Conservation (phyloP, 2,329 filamentous ascomycete species). For the Clarireedia monteithiana region DNA sequence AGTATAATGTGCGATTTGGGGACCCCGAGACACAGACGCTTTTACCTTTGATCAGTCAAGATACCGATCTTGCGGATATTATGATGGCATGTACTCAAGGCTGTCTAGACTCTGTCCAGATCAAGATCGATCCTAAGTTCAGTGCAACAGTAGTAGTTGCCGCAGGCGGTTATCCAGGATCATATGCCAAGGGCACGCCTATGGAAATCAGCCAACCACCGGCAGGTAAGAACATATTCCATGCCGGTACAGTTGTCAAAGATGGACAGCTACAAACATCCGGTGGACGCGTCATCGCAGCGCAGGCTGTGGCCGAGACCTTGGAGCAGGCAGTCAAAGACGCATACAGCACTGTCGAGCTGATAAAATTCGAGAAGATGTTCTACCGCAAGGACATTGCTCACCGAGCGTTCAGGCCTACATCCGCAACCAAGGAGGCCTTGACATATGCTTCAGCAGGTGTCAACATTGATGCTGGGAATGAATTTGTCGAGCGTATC, state of each 20-base stretch:
- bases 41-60: constrained; percentile 64
- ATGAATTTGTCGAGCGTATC: constrained; percentile 86
- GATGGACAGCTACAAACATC: constrained; percentile 62
- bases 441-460: constrained; percentile 91
- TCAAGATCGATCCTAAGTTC: constrained; percentile 62
- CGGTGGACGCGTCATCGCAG: constrained; percentile 87
- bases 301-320: constrained; percentile 69
- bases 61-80: constrained; percentile 79
- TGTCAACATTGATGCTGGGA: constrained; percentile 90
- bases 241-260: constrained; percentile 73
- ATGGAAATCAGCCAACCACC: constrained; percentile 43
- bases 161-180: constrained; percentile 81
- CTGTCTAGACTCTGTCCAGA: constrained; percentile 59
- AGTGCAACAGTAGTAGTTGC: constrained; percentile 92
- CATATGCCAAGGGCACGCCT: constrained; percentile 70
- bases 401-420: constrained; percentile 56
- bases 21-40: constrained; percentile 89
- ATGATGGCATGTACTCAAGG: constrained; percentile 79
- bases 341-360: constrained; percentile 76
- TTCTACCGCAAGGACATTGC: constrained; percentile 82
- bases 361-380: constrained; percentile 57
- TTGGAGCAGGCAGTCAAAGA: constrained; percentile 77
- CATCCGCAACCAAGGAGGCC: constrained; percentile 33
- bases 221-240: constrained; percentile 68
- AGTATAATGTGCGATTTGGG: constrained; percentile 91